Evolutionary conservation across 306 rosid genomes (phyloP).

Genomic region (Fagus sylvatica): DNA sequence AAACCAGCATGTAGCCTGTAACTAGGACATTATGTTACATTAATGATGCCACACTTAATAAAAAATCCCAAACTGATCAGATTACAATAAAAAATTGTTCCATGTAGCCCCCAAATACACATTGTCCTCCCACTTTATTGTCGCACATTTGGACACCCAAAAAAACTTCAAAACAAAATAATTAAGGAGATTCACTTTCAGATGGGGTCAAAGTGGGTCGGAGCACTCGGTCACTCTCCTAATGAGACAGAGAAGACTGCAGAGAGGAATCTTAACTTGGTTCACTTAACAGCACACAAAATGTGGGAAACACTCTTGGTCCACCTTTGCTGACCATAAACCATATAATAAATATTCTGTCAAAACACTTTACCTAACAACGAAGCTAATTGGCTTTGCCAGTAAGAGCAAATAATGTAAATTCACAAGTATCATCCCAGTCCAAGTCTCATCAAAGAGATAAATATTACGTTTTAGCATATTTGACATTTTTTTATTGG

Average conservation of each 20-base stretch:
- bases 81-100: background rate
- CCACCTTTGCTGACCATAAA: slow-evolving; percentile 51
- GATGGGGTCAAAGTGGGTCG: slow-evolving; percentile 41
- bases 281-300: slow-evolving; percentile 37
- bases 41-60: background rate
- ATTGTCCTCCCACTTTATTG: slow-evolving; percentile 20
- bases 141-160: slow-evolving; percentile 32
- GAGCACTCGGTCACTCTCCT: slow-evolving; percentile 50
- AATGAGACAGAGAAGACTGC: slow-evolving; percentile 47
- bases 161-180: slow-evolving; percentile 26
- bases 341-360: slow-evolving; percentile 48
- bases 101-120: slow-evolving; percentile 14
- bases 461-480: background rate
- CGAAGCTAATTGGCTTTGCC: slow-evolving; percentile 31
- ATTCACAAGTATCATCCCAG: slow-evolving; percentile 26
- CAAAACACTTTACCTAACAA: slow-evolving; percentile 38
- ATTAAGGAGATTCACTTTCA: slow-evolving; percentile 38
- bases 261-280: slow-evolving; percentile 31
- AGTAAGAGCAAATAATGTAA: slow-evolving; percentile 4
- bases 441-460: slow-evolving; percentile 22
- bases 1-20: too few relatives aligned
- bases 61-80: background rate
- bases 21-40: background rate
- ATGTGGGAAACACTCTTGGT: slow-evolving; percentile 71
- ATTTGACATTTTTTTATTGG: background rate